Evolutionary conservation across 2,329 filamentous ascomycete species (phyloP), one percentile per base, ranked within the genome.

Genomic region (Fusarium nygamai): DNA sequence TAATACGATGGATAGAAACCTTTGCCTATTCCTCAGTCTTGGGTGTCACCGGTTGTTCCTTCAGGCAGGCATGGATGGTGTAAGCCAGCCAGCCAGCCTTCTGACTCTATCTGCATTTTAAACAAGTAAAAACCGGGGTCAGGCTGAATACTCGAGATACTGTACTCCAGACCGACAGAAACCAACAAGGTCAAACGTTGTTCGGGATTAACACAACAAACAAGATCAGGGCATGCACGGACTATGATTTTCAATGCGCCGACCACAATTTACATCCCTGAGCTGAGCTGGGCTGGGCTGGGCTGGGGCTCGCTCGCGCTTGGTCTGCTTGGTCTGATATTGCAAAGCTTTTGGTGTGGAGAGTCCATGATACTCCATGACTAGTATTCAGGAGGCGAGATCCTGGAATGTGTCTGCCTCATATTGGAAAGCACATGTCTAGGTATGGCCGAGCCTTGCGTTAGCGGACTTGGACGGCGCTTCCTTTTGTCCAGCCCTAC

Each of bases 161-260:
- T 41, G 58, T 47, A 38, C 22, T 57, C 59, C 46, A 61, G 63
- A 61, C 54, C 38, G 48, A 56, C 64, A 38, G 62, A 50, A 36
- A 43, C 53, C 56, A 59, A 63, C 50, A 61, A 66, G 54, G 63
- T 34, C 48, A 47, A 62, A 24, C 60, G 54, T 54, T 58, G 61
- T 46, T 65, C 64, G 64, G 74, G 61, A 57, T 64, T 63, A 61
- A 60, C 46, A 34, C 41, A 61, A 59, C 48, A 56, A 48, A 61
- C 46, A 36, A 72, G 60, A 63, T 53, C 61, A 70, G 61, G 69
- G 70, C 56, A 56, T 69, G 76, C 76, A 78, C 69, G 67, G 74
- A 64, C 72, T 62, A 67, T 53, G 54, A 64, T 75, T 66, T 72
- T 66, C 59, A 74, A 77, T 67, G 75, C 73, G 61, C 64, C 64